phyloP scores from a whole-genome alignment of 805 yeast species.

The Allodekkera sacchari region DNA sequence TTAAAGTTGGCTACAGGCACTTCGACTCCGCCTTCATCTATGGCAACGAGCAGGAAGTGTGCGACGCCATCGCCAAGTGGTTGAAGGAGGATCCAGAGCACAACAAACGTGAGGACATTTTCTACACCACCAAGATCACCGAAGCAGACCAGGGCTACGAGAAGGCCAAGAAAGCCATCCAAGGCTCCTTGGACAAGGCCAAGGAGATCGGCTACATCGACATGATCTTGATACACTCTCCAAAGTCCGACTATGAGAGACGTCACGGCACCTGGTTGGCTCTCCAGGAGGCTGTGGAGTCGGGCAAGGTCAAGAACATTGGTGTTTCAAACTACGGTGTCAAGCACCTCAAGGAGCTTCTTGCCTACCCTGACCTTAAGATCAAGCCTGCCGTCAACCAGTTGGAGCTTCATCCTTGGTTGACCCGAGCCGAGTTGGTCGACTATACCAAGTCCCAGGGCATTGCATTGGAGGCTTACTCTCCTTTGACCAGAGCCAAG shows the following conservation, averaged over 20 bases:
- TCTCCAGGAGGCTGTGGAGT: conserved; percentile 43
- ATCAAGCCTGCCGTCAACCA: conserved; percentile 40
- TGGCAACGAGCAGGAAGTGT: conserved; percentile 52
- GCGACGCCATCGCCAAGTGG: conserved; percentile 46
- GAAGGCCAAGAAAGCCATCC: conserved; percentile 33
- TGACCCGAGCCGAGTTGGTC: conserved; percentile 34
- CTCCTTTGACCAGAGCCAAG: conserved; percentile 52
- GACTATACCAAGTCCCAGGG: conserved; percentile 34
- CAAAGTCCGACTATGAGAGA: conserved; percentile 29
- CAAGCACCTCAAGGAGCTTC: conserved; percentile 45
- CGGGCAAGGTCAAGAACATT: conserved; percentile 40
- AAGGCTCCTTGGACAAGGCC: conserved; percentile 32
- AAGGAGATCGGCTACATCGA: conserved; percentile 41
- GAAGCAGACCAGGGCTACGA: conserved; percentile 24
- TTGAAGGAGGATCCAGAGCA: conserved; percentile 13
- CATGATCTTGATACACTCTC: conserved; percentile 45
- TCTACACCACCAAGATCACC: conserved; percentile 30
- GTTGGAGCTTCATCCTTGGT: conserved; percentile 42
- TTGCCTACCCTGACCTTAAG: conserved; percentile 33
- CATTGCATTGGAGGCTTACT: conserved; percentile 50
- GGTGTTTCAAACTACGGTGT: conserved; percentile 61
- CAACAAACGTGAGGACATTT: conserved; percentile 28
- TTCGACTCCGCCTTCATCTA: conserved; percentile 66
- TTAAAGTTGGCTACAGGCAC: conserved; percentile 62
- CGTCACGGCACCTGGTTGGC: conserved; percentile 45